Conservation (phyloP, 2,329 filamentous ascomycete genomes). For the Cercospora canescens region DNA sequence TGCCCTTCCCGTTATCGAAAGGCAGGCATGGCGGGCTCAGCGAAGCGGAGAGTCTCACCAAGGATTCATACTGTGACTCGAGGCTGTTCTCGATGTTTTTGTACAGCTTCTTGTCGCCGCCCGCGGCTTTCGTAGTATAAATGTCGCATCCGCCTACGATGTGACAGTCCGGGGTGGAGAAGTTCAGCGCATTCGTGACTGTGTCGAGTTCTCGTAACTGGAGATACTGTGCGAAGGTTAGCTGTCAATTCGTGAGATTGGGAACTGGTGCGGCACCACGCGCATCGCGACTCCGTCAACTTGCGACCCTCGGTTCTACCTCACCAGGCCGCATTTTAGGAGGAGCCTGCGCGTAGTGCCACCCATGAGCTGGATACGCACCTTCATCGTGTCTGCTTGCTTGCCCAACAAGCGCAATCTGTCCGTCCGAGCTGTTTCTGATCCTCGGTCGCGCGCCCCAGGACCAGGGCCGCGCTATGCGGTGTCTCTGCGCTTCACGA, state of each 20-base stretch:
- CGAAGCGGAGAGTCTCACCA: constrained; percentile 81
- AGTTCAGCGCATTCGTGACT: constrained; percentile 90
- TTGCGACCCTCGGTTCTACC: constrained; percentile 21
- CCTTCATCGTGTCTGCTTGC: constrained; percentile 30
- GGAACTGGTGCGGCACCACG: background rate
- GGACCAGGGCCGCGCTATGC: background rate
- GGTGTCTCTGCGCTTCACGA: background rate
- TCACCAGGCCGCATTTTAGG: constrained; percentile 18
- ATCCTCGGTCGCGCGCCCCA: background rate
- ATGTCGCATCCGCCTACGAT: constrained; percentile 93
- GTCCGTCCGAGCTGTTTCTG: background rate
- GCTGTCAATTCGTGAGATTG: background rate
- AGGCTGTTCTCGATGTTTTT: constrained; percentile 91
- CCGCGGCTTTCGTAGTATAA: constrained; percentile 95
- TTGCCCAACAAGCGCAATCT: constrained; percentile 9
- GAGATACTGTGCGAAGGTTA: constrained; percentile 67
- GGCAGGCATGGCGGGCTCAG: constrained; percentile 69
- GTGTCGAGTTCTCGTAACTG: constrained; percentile 88
- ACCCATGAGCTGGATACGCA: constrained; percentile 17
- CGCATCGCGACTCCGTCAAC: background rate
- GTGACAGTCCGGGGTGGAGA: constrained; percentile 89
- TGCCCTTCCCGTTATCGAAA: constrained; percentile 26
- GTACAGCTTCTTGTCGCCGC: constrained; percentile 95
- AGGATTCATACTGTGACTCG: constrained; percentile 85
- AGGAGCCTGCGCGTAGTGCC: constrained; percentile 3